Evolutionary conservation across 176 grass and related monocot genomes (phyloP).

Genomic region (Phragmites australis): DNA sequence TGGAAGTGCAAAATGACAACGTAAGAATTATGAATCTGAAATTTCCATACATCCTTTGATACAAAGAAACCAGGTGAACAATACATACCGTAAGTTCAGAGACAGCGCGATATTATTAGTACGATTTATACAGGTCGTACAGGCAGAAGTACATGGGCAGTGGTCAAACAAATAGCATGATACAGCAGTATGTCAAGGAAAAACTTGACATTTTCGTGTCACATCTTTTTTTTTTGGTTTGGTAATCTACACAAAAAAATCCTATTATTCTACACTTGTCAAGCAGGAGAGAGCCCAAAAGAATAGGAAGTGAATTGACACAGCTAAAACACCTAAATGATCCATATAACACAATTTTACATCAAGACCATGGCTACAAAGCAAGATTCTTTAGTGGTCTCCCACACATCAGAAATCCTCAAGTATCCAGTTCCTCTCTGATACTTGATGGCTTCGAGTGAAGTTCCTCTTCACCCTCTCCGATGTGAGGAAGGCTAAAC

Average conservation of each 20-base stretch:
- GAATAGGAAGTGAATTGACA: slow-evolving; percentile 34
- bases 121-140: slow-evolving; percentile 47
- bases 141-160: slow-evolving; percentile 24
- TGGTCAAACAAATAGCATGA: slow-evolving; percentile 34
- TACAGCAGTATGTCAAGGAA: slow-evolving; percentile 43
- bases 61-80: background rate
- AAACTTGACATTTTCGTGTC: slow-evolving; percentile 22
- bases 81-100: background rate
- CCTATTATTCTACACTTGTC: slow-evolving; percentile 62
- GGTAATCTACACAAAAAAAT: slow-evolving; percentile 49
- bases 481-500: slow-evolving; percentile 67
- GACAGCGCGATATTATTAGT: slow-evolving; percentile 34
- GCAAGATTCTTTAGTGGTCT: slow-evolving; percentile 28
- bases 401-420: slow-evolving; percentile 31
- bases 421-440: slow-evolving; percentile 42
- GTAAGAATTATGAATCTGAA: background rate
- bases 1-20: background rate
- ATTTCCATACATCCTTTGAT: background rate
- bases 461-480: slow-evolving; percentile 62
- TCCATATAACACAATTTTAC: slow-evolving; percentile 51
- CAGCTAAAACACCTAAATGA: slow-evolving; percentile 31
- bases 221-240: background rate
- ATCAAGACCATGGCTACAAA: slow-evolving; percentile 20
- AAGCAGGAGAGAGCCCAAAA: slow-evolving; percentile 35
- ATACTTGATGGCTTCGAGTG: slow-evolving; percentile 50